Base-by-base conservation (phyloP, 305 asterid genomes). In the Solanum aculeatissimum region DNA sequence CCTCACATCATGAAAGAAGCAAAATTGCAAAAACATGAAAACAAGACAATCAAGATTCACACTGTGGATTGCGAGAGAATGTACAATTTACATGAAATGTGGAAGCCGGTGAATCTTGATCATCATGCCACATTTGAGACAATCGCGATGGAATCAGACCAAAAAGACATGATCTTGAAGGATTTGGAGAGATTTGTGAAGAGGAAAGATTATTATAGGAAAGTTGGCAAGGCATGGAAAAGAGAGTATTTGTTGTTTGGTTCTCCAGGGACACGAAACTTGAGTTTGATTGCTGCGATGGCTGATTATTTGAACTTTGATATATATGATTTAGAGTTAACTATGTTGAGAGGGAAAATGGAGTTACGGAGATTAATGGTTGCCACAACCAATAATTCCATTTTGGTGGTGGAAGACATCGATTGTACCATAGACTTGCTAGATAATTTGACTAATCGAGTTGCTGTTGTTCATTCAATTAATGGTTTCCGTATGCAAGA, bases 371-470 rank as follows among this genome's bases (percentile, higher is more conserved):
- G 35, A n/a, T 15, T 94, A 89, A 55, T 94, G 68, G 54, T 92
- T 53, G 86, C 85, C 1, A 92, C 93, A 0, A 91, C 93, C 6
- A 92, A 91, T 35, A 92, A 88, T 87, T 91, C 95, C 1, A 88
- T 91, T 45, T 82, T 93, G 88, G 95, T 92, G 15, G 93, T 92
- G 11, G 97, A 93, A 83, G 95, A 92, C 45, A 93, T 91, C 69
- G 95, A 93, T 23, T 90, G 94, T 86, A 84, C 91, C 63, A 84
- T 92, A 81, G 95, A 92, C 12, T 87, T 92, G 87, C 85, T 90
- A 7, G 84, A 87, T 43, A 91, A 89, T 65, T 77, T 85, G 82
- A 88, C 86, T 7, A 89, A 85, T 2, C 85, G 87, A 57, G 85
- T 12, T 45, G 16, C 16, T 21, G 47, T 29, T 42, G 2, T 71